Evolutionary conservation across 345 rosid species (phyloP).

Genomic region (Eucalyptus microcorys): DNA sequence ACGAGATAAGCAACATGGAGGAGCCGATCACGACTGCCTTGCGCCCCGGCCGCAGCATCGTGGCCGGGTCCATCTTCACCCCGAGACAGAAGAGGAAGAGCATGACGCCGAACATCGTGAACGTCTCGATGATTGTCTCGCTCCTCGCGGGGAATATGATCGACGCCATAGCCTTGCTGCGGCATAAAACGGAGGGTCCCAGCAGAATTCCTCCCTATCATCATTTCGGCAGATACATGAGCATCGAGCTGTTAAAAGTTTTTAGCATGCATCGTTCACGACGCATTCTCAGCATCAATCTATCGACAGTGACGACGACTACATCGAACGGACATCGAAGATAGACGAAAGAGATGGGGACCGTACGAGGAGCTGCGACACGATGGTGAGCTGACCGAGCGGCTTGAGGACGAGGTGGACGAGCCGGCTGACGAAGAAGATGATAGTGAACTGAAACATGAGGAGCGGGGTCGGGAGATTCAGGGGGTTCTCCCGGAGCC

Average conservation of each 20-base stretch:
- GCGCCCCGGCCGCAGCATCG: constrained; percentile 2
- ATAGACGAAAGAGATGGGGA: neutral
- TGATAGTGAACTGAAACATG: neutral
- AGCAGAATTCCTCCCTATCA: constrained; percentile 21
- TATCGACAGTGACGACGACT: neutral
- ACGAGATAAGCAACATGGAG: neutral
- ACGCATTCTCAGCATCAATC: neutral
- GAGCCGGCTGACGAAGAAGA: neutral
- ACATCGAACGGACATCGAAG: neutral
- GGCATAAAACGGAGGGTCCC: constrained; percentile 19
- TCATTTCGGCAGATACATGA: neutral
- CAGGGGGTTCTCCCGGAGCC: neutral
- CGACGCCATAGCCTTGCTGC: neutral
- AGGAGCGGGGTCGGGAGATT: neutral
- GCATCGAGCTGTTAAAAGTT: neutral
- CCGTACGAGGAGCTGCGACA: constrained; percentile 11
- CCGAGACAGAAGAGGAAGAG: constrained; percentile 11
- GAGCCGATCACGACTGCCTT: constrained; percentile 3
- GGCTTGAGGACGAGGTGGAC: constrained; percentile 1
- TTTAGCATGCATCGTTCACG: neutral
- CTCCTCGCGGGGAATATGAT: constrained; percentile 4
- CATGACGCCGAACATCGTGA: neutral
- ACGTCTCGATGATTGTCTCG: neutral
- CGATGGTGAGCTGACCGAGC: constrained; percentile 5
- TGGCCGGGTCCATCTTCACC: constrained; percentile 12